Evolutionary conservation across 2,329 filamentous ascomycete genomes (phyloP).

Genomic region (Trichoderma sp.): DNA sequence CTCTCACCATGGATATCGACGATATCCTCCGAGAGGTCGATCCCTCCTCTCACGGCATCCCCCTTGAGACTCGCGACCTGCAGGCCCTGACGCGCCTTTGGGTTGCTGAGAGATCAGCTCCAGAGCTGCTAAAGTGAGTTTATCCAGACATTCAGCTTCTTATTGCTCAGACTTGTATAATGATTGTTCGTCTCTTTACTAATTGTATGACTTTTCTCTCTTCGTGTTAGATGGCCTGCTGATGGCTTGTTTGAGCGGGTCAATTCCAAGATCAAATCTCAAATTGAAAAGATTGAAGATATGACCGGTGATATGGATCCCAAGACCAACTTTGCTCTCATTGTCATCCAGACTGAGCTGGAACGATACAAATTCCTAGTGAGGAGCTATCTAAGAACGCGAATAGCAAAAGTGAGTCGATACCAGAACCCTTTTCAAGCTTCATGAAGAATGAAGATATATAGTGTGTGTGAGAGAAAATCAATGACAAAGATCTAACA

Average conservation of each 20-base stretch:
- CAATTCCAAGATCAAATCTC: constrained; percentile 69
- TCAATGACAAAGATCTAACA: neutral
- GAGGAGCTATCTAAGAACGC: constrained; percentile 76
- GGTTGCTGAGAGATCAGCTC: constrained; percentile 88
- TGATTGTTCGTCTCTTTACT: neutral
- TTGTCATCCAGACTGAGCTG: constrained; percentile 94
- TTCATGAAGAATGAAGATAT: neutral
- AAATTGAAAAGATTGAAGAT: constrained; percentile 73
- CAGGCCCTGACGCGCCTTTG: constrained; percentile 89
- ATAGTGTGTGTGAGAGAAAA: too few relatives aligned
- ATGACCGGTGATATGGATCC: constrained; percentile 86
- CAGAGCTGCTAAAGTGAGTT: constrained; percentile 80
- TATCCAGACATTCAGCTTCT: constrained; percentile 9
- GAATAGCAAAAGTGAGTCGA: constrained; percentile 77
- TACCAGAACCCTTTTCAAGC: neutral
- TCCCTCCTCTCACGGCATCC: constrained; percentile 57
- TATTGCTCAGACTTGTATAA: neutral
- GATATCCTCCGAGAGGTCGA: constrained; percentile 78
- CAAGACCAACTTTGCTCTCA: constrained; percentile 88
- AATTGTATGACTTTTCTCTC: neutral
- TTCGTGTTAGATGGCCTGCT: constrained; percentile 60
- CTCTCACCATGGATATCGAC: constrained; percentile 70
- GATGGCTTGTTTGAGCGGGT: constrained; percentile 80
- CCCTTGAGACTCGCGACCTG: constrained; percentile 71
- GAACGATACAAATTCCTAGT: constrained; percentile 93